Conservation (phyloP, 169 alveolate genomes). For the Perkinsus olseni region DNA sequence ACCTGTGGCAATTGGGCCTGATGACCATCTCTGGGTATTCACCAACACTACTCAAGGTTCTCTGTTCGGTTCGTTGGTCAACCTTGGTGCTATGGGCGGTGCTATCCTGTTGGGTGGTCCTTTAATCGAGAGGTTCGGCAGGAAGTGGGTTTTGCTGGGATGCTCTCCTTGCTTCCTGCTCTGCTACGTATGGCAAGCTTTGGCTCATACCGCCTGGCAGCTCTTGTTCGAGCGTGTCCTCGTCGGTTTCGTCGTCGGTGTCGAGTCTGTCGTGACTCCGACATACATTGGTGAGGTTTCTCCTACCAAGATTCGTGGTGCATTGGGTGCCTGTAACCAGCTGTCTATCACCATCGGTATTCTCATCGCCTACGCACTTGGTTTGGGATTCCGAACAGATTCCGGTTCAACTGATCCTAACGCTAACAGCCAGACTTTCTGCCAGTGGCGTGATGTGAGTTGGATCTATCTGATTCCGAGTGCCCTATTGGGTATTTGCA, state of each 20-base stretch:
- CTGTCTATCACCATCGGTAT: neutral
- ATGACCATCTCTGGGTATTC: neutral
- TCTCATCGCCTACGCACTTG: neutral
- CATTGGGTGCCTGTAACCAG: neutral
- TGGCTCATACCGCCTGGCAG: neutral
- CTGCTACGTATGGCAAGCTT: neutral
- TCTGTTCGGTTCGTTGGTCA: neutral
- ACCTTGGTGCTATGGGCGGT: neutral
- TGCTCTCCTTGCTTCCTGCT: neutral
- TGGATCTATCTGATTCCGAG: neutral
- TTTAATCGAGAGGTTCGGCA: neutral
- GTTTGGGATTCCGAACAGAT: neutral
- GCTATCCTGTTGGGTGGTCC: neutral
- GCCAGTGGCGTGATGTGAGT: neutral
- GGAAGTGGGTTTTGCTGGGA: neutral
- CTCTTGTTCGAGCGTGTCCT: neutral
- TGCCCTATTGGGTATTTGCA: neutral
- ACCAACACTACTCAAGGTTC: neutral
- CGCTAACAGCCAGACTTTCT: neutral
- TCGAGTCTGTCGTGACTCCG: neutral
- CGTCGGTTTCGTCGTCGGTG: neutral
- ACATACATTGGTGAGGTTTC: neutral
- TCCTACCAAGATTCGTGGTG: neutral
- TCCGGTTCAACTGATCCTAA: neutral
- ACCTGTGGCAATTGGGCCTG: neutral